Conservation (phyloP, 305 asterid genomes). For the Petunia hybrid region DNA sequence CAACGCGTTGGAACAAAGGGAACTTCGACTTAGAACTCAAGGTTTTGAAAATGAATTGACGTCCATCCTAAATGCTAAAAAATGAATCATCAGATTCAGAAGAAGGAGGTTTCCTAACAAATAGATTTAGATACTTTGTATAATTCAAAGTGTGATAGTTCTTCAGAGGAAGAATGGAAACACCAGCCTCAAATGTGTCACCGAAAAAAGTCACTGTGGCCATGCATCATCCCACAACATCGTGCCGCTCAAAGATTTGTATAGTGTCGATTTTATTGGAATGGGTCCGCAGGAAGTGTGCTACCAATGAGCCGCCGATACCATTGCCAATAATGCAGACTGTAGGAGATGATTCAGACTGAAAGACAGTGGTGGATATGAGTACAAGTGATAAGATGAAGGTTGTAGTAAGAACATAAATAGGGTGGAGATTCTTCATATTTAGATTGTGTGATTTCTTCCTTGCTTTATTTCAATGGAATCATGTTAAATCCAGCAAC, state of each 20-base stretch:
- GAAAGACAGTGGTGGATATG: not conserved
- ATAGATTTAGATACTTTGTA: slow-evolving; percentile 59
- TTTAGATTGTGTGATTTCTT: not conserved
- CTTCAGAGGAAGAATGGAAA: slow-evolving; percentile 89
- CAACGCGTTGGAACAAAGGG: slow-evolving; percentile 53
- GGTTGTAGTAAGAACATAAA: too few relatives aligned
- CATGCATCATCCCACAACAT: slow-evolving; percentile 84
- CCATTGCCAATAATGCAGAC: slow-evolving; percentile 95
- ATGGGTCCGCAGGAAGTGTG: slow-evolving; percentile 84
- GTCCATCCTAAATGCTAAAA: slow-evolving; percentile 86
- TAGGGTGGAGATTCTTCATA: not conserved
- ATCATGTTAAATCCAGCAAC: too few relatives aligned
- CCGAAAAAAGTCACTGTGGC: slow-evolving; percentile 81
- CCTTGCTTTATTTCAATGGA: not conserved
- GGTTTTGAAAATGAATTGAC: slow-evolving; percentile 70
- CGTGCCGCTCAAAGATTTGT: slow-evolving; percentile 69
- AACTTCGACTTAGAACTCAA: slow-evolving; percentile 50
- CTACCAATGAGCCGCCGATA: slow-evolving; percentile 93
- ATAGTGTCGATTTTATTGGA: slow-evolving; percentile 47
- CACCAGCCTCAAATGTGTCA: slow-evolving; percentile 94
- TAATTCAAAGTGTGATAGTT: slow-evolving; percentile 75
- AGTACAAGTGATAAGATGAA: not conserved
- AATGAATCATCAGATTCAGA: slow-evolving; percentile 53
- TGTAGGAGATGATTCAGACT: slow-evolving; percentile 27
- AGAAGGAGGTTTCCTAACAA: slow-evolving; percentile 47